Evolutionary conservation across 2,329 filamentous ascomycete genomes (phyloP).

Genomic region (Fusarium sp.): DNA sequence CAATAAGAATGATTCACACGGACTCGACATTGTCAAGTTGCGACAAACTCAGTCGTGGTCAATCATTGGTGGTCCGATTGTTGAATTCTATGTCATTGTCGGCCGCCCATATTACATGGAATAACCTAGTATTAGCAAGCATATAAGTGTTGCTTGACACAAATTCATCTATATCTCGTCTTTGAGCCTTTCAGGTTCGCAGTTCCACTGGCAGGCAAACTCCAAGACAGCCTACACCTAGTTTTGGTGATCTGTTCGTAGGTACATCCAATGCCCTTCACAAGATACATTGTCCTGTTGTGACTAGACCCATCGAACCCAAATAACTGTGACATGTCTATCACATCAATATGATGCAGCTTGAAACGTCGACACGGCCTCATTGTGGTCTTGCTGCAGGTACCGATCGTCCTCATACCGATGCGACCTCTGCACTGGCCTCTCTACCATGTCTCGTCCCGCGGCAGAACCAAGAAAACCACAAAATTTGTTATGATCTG

Average conservation of each 20-base stretch:
- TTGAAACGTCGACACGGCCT: constrained; percentile 7
- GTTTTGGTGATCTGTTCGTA: not conserved
- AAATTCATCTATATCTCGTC: not conserved
- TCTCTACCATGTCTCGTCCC: not conserved
- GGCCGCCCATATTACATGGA: not conserved
- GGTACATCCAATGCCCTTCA: not conserved
- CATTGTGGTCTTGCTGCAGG: not conserved
- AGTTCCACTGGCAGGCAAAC: not conserved
- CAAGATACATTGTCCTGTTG: not conserved
- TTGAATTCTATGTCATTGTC: not conserved
- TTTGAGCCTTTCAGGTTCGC: not conserved
- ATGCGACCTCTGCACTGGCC: not conserved
- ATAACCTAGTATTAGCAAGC: too few relatives aligned
- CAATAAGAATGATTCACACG: not conserved
- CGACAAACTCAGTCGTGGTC: not conserved
- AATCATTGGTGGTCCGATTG: not conserved
- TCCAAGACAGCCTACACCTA: not conserved
- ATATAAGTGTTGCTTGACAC: not conserved
- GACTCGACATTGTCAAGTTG: not conserved
- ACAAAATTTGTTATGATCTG: not conserved
- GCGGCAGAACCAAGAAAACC: not conserved
- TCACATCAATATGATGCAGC: not conserved
- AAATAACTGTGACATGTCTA: not conserved
- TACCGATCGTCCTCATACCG: not conserved
- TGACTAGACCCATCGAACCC: not conserved